A percentile compares a stretch with the other conserved stretches of the same genome.
phyloP scores from a whole-genome alignment of 805 yeast species.

The Millerozyma miso region DNA sequence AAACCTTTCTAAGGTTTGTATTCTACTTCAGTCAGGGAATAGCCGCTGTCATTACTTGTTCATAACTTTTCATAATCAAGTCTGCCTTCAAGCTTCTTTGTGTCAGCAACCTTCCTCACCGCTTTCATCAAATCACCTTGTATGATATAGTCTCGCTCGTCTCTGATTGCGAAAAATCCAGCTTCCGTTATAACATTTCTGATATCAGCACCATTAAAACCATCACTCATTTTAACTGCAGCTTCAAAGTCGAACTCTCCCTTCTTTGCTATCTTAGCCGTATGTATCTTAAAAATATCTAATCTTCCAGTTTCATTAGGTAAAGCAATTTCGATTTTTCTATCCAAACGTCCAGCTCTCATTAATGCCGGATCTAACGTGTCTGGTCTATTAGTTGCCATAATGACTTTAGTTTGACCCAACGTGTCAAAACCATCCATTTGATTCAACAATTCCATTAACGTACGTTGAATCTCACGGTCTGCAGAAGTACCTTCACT shows the following conservation, averaged over 20 bases:
- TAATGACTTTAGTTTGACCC: conserved; percentile 94
- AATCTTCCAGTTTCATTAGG: conserved; percentile 96
- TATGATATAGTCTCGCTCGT: conserved; percentile 89
- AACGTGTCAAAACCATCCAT: conserved; percentile 98
- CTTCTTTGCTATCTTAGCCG: conserved; percentile 75
- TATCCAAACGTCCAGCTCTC: conserved; percentile 96
- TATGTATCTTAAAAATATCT: conserved; percentile 91
- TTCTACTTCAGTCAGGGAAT: conserved; percentile 1
- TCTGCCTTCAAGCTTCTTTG: conserved; percentile 94
- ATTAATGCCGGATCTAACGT: conserved; percentile 95
- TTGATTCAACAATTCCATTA: conserved; percentile 94
- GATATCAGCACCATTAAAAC: conserved; percentile 97
- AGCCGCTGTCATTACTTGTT: conserved; percentile 3
- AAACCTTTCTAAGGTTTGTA: not conserved
- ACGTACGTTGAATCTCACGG: conserved; percentile 95
- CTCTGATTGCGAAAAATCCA: conserved; percentile 96
- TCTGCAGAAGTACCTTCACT: conserved; percentile 98
- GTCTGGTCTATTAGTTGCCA: conserved; percentile 99
- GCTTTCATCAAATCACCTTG: conserved; percentile 97
- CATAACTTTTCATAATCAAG: conserved; percentile 91
- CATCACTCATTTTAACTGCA: conserved; percentile 97
- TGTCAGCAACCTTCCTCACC: conserved; percentile 93
- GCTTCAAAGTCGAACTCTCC: conserved; percentile 98
- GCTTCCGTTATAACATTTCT: conserved; percentile 98
- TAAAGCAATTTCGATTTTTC: conserved; percentile 91